Percentiles rank a stretch among this genome's conserved stretches.
These are phyloP conservation scores for Aspergillus hiratsukae DNA, from an alignment of 2,329 filamentous ascomycete genomes.

Conservation along the genomic window DNA sequence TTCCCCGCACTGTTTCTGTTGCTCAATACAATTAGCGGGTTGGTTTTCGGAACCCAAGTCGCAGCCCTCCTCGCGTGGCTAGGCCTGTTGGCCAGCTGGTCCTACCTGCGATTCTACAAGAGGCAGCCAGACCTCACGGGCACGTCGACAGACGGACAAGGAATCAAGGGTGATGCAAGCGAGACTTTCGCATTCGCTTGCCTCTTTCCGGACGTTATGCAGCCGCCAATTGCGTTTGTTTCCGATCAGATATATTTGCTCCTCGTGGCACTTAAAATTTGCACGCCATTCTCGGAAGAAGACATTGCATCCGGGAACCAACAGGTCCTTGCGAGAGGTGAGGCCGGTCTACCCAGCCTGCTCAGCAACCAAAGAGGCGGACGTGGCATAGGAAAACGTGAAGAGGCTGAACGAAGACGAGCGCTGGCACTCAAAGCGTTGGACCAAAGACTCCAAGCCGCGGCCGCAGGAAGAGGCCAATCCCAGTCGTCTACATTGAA, in stretches of 20 bases:
- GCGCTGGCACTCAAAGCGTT: slow-evolving; percentile 86
- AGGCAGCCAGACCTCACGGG: slow-evolving; percentile 51
- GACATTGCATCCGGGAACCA: slow-evolving; percentile 71
- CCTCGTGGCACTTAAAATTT: slow-evolving; percentile 70
- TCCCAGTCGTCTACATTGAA: slow-evolving; percentile 29
- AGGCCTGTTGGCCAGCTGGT: slow-evolving; percentile 86
- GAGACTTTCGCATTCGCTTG: slow-evolving; percentile 95
- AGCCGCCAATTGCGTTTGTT: slow-evolving; percentile 71
- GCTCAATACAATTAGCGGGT: slow-evolving; percentile 63
- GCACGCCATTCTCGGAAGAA: slow-evolving; percentile 78
- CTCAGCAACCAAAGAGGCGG: slow-evolving; percentile 46
- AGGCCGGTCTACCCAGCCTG: slow-evolving; percentile 57
- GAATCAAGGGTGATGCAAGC: slow-evolving; percentile 81
- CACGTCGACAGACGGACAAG: slow-evolving; percentile 49
- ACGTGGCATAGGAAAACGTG: slow-evolving; percentile 63
- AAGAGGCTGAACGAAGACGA: slow-evolving; percentile 85
- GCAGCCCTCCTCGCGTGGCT: slow-evolving; percentile 74
- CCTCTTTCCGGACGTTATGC: slow-evolving; percentile 83
- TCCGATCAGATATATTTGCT: slow-evolving; percentile 69
- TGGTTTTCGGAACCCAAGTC: slow-evolving; percentile 65
- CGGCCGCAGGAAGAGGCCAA: slow-evolving; percentile 54
- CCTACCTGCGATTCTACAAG: slow-evolving; percentile 95
- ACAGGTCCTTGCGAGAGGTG: slow-evolving; percentile 62
- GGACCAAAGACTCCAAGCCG: slow-evolving; percentile 87
- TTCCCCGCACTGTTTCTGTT: slow-evolving; percentile 72